Evolutionary conservation across 2,329 filamentous ascomycete species (phyloP), one percentile per base, ranked within the genome.

Genomic region (Colletotrichum spinosum): DNA sequence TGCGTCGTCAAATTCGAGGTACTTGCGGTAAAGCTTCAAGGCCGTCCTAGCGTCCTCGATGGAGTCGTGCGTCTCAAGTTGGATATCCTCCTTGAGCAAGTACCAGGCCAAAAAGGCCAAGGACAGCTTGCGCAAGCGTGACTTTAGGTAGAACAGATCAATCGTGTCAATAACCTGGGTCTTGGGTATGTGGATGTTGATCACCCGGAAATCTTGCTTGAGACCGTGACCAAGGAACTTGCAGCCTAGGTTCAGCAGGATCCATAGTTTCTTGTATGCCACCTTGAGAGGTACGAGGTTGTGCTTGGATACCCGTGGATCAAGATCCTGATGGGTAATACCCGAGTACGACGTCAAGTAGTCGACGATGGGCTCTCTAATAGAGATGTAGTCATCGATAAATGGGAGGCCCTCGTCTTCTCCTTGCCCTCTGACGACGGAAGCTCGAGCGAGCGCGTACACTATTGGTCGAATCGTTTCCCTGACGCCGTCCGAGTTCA

Each of bases 241-340:
- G 79, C 94, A 97, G 52, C 96, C 96, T 0, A 98, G 85, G 74
- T 99, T 99, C 38, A 99, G 86, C 15, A 99, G 85, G 13, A 98
- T 88, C 97, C 97, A 99, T 37, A 99, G 88, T 77, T 97, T 97
- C 80, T 99, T 99, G 84, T 98, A 99, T 1, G 93, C 94, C 63
- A 92, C 87, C 76, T 99, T 99, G 45, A 98, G 84, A 2, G 92
- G 87, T 8, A 98, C 90, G 0, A 98, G 86, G 59, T 93, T 93
- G 77, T 97, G 95, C 58, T 86, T 87, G 48, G 92, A 92, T n/a
- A 87, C 84, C 60, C 88, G 85, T 4, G 91, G 89, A 71, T 97
- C 94, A 8, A 99, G 84, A 73, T 99, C 96, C 25, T 91, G 90
- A 1, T 90, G 87, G 5, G 90, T 91, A 70, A 99, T 97, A 46